Conservation (phyloP, 805 yeast genomes). For the Nakazawaea sp. region DNA sequence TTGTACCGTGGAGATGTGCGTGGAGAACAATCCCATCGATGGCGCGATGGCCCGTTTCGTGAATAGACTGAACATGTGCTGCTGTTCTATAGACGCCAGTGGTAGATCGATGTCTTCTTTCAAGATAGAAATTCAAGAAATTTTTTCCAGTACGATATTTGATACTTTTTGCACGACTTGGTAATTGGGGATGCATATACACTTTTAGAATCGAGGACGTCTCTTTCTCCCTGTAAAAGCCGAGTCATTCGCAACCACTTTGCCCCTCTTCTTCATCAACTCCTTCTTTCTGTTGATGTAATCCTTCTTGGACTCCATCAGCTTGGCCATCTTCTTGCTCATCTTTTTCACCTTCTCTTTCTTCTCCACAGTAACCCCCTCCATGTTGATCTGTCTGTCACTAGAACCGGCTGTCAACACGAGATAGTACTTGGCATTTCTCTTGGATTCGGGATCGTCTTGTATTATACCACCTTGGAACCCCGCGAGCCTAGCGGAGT, state of each 20-base stretch:
- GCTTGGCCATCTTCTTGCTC: slow-evolving; percentile 42
- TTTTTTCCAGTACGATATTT: background rate
- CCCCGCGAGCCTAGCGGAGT: slow-evolving; percentile 89
- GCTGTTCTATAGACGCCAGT: too few relatives aligned
- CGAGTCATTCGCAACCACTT: slow-evolving; percentile 81
- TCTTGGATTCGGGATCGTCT: slow-evolving; percentile 90
- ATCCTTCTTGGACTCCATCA: slow-evolving; percentile 69
- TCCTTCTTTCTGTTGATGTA: slow-evolving; percentile 90
- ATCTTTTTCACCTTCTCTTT: slow-evolving; percentile 32
- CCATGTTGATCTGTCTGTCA: slow-evolving; percentile 68
- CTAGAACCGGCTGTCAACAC: slow-evolving; percentile 83
- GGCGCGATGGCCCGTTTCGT: background rate
- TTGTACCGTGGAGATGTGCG: background rate
- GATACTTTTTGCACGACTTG: background rate
- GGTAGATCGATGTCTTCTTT: too few relatives aligned
- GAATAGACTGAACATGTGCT: slow-evolving; percentile 3
- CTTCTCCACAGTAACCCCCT: slow-evolving; percentile 77
- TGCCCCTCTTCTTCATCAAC: slow-evolving; percentile 86
- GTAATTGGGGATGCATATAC: background rate
- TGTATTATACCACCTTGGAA: slow-evolving; percentile 93
- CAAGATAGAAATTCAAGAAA: too few relatives aligned
- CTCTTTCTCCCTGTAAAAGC: slow-evolving; percentile 87
- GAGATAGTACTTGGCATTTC: slow-evolving; percentile 83
- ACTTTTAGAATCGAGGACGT: slow-evolving; percentile 51
- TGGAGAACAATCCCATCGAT: background rate